A percentile compares a stretch with the other conserved stretches of the same genome.
Evolutionary conservation across 1,284 basidiomycete species (phyloP).

Genomic region (Leccinum fuscescens): DNA sequence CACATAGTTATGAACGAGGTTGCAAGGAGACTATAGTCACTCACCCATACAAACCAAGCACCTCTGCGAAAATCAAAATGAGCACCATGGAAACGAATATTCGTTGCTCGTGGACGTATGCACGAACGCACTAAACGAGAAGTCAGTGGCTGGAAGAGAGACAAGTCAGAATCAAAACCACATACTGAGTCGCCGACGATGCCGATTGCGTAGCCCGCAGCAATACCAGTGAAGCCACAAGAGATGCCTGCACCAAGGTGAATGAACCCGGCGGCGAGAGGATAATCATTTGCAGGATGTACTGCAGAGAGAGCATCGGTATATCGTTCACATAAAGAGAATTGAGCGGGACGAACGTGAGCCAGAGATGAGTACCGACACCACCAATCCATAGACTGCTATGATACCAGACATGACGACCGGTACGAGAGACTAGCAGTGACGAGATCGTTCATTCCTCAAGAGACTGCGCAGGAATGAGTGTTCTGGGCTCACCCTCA

Average conservation of each 20-base stretch:
- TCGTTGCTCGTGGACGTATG: slow-evolving; percentile 81
- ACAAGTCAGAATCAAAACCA: slow-evolving; percentile 9
- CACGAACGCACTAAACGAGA: slow-evolving; percentile 58
- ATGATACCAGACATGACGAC: slow-evolving; percentile 79
- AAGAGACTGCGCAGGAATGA: neutral
- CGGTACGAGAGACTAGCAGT: slow-evolving; percentile 31
- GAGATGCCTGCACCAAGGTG: slow-evolving; percentile 94
- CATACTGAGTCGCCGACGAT: slow-evolving; percentile 91
- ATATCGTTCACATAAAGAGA: neutral
- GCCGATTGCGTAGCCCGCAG: slow-evolving; percentile 98
- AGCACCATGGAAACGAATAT: slow-evolving; percentile 91
- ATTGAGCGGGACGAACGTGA: slow-evolving; percentile 42
- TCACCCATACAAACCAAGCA: slow-evolving; percentile 85
- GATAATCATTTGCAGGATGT: slow-evolving; percentile 56
- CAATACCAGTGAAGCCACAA: slow-evolving; percentile 89
- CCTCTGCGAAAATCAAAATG: slow-evolving; percentile 93
- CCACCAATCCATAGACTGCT: slow-evolving; percentile 65
- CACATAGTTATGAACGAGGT: neutral
- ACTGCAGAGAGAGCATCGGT: slow-evolving; percentile 46
- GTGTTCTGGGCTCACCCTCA: slow-evolving; percentile 69
- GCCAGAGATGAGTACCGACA: slow-evolving; percentile 69
- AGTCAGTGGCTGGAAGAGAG: slow-evolving; percentile 5
- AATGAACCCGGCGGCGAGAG: slow-evolving; percentile 86
- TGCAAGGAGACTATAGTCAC: slow-evolving; percentile 23
- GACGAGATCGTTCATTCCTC: neutral